phyloP scores from a whole-genome alignment of 139 green algal species.

The Spirogloea muscicola region DNA sequence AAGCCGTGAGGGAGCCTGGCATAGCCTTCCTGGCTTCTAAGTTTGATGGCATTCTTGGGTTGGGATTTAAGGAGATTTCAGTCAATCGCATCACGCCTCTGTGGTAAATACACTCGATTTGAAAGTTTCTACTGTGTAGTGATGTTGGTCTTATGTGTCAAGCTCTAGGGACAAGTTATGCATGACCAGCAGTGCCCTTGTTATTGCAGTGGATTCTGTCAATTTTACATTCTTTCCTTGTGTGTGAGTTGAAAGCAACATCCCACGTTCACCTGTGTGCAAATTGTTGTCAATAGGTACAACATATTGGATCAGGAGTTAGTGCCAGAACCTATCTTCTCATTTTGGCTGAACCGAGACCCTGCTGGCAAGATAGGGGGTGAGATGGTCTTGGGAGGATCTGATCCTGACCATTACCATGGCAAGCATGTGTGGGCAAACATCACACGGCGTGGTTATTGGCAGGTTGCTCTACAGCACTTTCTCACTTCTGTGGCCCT shows the following conservation, averaged over 20 bases:
- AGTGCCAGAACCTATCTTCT: slow-evolving; percentile 84
- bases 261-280: no score
- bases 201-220: no score
- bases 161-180: no score
- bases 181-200: no score
- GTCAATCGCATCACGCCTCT: slow-evolving; percentile 73
- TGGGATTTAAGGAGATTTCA: slow-evolving; percentile 89
- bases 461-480: slow-evolving; percentile 62
- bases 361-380: slow-evolving; percentile 63
- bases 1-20: slow-evolving; percentile 74
- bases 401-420: slow-evolving; percentile 78
- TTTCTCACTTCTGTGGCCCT: not conserved
- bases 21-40: slow-evolving; percentile 91
- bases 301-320: slow-evolving; percentile 76
- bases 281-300: slow-evolving; percentile 45
- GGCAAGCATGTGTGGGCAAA: slow-evolving; percentile 82
- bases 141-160: no score
- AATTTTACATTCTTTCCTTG: slow-evolving; percentile 1
- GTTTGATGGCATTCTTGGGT: slow-evolving; percentile 97
- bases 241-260: not conserved
- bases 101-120: no score
- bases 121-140: no score
- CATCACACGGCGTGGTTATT: slow-evolving; percentile 85
- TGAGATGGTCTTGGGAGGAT: slow-evolving; percentile 89
- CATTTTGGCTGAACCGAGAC: slow-evolving; percentile 94